Percentiles rank a stretch among this genome's conserved stretches.
Conservation (phyloP, 306 rosid genomes). For the Hippophae gyantsensis region DNA sequence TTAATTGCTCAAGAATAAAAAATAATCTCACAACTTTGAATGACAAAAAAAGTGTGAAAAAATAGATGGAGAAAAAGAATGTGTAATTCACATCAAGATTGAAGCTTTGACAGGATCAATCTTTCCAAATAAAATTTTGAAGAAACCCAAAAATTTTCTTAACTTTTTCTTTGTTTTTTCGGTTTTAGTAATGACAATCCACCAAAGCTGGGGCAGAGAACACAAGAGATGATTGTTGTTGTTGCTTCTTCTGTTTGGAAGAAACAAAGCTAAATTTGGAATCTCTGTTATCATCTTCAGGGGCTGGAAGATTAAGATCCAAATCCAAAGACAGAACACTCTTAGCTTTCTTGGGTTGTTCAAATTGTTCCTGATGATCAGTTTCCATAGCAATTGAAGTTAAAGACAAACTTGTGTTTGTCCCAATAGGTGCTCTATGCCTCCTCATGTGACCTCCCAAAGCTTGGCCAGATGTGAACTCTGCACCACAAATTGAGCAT, state of each 20-base stretch:
- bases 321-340: constrained; percentile 56
- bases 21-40: constrained; percentile 30
- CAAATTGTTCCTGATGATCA: constrained; percentile 23
- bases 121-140: neutral
- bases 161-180: constrained; percentile 16
- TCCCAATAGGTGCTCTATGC: constrained; percentile 44
- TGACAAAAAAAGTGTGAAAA: constrained; percentile 7
- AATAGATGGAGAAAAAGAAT: neutral
- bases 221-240: constrained; percentile 25
- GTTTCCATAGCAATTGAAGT: constrained; percentile 39
- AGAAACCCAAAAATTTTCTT: neutral
- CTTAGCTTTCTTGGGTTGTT: constrained; percentile 38
- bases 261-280: constrained; percentile 45
- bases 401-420: constrained; percentile 32
- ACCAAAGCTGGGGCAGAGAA: constrained; percentile 73
- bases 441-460: constrained; percentile 92
- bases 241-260: constrained; percentile 15
- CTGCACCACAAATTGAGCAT: constrained; percentile 77
- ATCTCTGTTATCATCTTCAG: constrained; percentile 71
- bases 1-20: constrained; percentile 23
- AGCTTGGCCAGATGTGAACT: constrained; percentile 82
- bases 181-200: constrained; percentile 72
- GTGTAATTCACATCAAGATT: constrained; percentile 26
- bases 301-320: constrained; percentile 97
- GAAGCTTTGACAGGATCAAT: constrained; percentile 15